Evolutionary conservation across 2,329 filamentous ascomycete species (phyloP).

Genomic region (Neocucurbitaria cava): DNA sequence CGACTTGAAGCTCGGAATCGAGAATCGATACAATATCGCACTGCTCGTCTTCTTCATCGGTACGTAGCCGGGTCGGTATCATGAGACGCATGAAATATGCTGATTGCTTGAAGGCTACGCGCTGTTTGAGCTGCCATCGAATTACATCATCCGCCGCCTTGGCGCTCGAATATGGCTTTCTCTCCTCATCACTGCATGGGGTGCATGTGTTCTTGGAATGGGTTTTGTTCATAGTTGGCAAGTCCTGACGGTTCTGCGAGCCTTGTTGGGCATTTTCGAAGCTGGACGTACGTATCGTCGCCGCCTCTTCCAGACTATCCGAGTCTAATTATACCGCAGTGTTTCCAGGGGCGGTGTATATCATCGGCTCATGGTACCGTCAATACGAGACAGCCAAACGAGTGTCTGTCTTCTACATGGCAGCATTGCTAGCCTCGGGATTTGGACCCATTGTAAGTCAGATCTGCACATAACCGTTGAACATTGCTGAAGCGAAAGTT

Average conservation of each 20-base stretch:
- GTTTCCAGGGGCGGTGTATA: slow-evolving; percentile 32
- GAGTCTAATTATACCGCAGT: slow-evolving; percentile 14
- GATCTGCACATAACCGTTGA: not conserved
- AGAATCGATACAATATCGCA: slow-evolving; percentile 38
- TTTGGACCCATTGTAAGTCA: slow-evolving; percentile 42
- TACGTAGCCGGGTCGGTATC: not conserved
- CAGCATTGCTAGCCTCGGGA: slow-evolving; percentile 35
- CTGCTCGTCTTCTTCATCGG: slow-evolving; percentile 43
- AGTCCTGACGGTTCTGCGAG: slow-evolving; percentile 24
- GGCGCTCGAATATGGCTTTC: slow-evolving; percentile 40
- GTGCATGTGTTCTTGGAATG: slow-evolving; percentile 33
- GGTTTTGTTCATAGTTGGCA: slow-evolving; percentile 32
- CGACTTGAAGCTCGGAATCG: slow-evolving; percentile 21
- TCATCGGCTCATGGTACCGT: slow-evolving; percentile 36
- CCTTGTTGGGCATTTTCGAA: slow-evolving; percentile 31
- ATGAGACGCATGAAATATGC: not conserved
- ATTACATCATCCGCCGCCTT: slow-evolving; percentile 39
- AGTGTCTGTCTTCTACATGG: slow-evolving; percentile 37
- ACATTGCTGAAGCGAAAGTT: slow-evolving; percentile 20
- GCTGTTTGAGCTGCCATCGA: slow-evolving; percentile 43
- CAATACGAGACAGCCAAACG: slow-evolving; percentile 35
- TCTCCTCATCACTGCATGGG: slow-evolving; percentile 37
- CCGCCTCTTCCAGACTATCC: too few species aligned
- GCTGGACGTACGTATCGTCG: slow-evolving; percentile 24
- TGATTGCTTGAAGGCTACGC: slow-evolving; percentile 25